These are phyloP conservation scores for Vaccinium vitisidaea DNA, from an alignment of 148 eudicot species.

Conservation along the genomic window DNA sequence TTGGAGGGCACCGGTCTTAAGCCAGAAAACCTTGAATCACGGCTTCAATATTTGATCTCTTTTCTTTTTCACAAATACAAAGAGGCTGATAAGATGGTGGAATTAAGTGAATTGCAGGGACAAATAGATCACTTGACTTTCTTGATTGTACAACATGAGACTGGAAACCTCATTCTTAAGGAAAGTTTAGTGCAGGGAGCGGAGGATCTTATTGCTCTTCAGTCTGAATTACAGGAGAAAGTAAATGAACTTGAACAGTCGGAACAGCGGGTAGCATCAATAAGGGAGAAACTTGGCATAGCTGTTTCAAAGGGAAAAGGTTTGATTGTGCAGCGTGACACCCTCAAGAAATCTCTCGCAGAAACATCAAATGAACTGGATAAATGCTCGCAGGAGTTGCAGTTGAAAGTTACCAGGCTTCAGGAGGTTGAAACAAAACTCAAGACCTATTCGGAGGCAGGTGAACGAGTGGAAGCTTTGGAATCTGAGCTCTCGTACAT, in stretches of 20 bases:
- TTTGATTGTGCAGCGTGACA: constrained; percentile 88
- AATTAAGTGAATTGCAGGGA: constrained; percentile 46
- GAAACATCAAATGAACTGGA: constrained; percentile 77
- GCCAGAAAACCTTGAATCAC: constrained; percentile 39
- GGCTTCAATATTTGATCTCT: constrained; percentile 47
- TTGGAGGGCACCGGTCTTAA: constrained; percentile 36
- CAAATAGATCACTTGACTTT: constrained; percentile 47
- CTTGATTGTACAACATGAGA: constrained; percentile 49
- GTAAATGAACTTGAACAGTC: constrained; percentile 76
- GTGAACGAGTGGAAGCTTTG: constrained; percentile 98
- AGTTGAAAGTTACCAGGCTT: constrained; percentile 69
- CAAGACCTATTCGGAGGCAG: constrained; percentile 89
- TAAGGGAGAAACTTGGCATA: constrained; percentile 87
- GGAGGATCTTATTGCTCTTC: constrained; percentile 37
- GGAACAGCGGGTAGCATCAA: constrained; percentile 86
- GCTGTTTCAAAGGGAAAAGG: constrained; percentile 99
- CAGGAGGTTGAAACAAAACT: constrained; percentile 76
- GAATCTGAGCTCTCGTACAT: constrained; percentile 98
- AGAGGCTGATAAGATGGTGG: constrained; percentile 52
- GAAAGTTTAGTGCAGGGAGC: constrained; percentile 61
- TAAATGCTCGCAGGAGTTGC: constrained; percentile 69
- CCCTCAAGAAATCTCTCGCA: constrained; percentile 80
- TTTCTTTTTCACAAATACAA: constrained; percentile 58
- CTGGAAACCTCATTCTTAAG: constrained; percentile 56
- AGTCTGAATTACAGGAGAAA: constrained; percentile 49